Evolutionary conservation across 1,284 basidiomycete genomes (phyloP), one percentile per base, ranked within the genome.

Genomic region (Nidula niveotomentosa): DNA sequence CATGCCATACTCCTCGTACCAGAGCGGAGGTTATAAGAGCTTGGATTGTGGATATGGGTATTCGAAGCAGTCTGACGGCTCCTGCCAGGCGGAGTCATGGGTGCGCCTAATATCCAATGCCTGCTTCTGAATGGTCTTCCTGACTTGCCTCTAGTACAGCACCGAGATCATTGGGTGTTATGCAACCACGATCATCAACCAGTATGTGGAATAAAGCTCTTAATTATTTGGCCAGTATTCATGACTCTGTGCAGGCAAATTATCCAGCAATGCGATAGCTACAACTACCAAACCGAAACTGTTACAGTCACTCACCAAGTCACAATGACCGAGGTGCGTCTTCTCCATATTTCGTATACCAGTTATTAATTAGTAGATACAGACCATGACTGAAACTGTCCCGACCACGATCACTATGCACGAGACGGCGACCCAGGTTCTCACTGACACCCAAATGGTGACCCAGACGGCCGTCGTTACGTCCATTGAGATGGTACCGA

Each of bases 41-140:
- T 70, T 88, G 69, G 69, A 78, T 58, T 89, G 86, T 66, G 86
- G 86, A 52, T 89, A 89, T 64, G 86, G 86, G 23, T 84, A 83
- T 61, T 61, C 70, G 51, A 86, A 86, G 71, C 66, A 62, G 50
- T 72, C 67, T 30, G 79, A 86, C 65, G 84, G 84, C 34, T 77
- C 71, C 47, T 89, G 86, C 67, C 56, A 69, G 34, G 61, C 73
- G 18, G 65, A 80, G 66, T 76, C 78, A 53, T 88, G 86, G 86
- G 85, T 87, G 61, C 58, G 79, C 66, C 30, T 8, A 44, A 39
- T 36, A 41, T 55, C 41, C n/a, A 44, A 23, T 54, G 33, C 33
- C 37, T 59, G 52, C 52, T 57, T 23, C 23, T 23, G 23, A 23
- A 23, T 23, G 3, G 23, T 23, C 23, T 23, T 23, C 23, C 23